A percentile compares a stretch with the other conserved stretches of the same genome.
Conservation (phyloP, 2,329 filamentous ascomycete species). For the Penicillium nordicum region DNA sequence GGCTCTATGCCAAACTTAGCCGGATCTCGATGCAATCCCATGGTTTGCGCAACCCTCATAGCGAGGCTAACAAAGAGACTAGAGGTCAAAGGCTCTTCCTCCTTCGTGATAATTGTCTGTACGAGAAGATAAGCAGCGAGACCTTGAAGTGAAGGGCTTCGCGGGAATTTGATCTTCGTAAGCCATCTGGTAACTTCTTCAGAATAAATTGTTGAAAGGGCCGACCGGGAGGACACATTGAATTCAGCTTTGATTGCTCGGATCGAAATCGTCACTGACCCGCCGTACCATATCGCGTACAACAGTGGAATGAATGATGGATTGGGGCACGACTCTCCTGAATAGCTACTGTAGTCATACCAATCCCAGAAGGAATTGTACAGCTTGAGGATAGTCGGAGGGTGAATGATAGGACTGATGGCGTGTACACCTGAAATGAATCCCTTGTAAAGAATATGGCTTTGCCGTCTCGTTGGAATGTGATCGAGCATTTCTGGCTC, state of each 20-base stretch:
- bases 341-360: constrained; percentile 41
- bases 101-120: constrained; percentile 47
- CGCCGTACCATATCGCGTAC: constrained; percentile 50
- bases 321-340: constrained; percentile 37
- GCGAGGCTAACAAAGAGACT: constrained; percentile 49
- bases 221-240: constrained; percentile 33
- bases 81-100: constrained; percentile 49
- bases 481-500: constrained; percentile 42
- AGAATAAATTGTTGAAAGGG: constrained; percentile 39
- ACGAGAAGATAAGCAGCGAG: constrained; percentile 48
- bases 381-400: constrained; percentile 40
- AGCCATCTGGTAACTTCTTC: constrained; percentile 46
- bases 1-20: constrained; percentile 46
- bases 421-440: constrained; percentile 48
- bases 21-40: constrained; percentile 50
- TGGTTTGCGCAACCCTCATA: constrained; percentile 47
- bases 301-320: constrained; percentile 45
- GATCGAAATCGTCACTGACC: constrained; percentile 44
- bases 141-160: constrained; percentile 45
- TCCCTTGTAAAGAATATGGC: constrained; percentile 46
- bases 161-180: constrained; percentile 44
- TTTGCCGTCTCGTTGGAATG: constrained; percentile 44
- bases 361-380: constrained; percentile 48
- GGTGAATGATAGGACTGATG: constrained; percentile 45
- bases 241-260: constrained; percentile 43